Base-by-base conservation (phyloP, 768 basidiomycete species). In the Lactarius evosmus region DNA sequence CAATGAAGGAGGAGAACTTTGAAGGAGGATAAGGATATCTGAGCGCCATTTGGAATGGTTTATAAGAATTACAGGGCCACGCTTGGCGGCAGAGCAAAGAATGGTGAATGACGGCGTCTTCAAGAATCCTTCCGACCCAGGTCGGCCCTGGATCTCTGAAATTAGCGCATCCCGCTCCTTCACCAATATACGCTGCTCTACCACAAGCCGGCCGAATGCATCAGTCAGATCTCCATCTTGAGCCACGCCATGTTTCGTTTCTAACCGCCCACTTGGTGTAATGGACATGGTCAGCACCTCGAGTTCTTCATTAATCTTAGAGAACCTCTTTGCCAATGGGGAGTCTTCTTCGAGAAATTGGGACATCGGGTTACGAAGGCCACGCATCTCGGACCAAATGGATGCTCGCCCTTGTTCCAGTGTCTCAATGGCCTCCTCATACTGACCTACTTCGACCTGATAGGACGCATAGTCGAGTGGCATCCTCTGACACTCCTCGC, bases 11-110 rank as follows among this genome's bases (percentile, higher is more conserved):
- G 34, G 30, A 14, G 57, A 29, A 22, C 54, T 34, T 0, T 14
- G 50, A 7, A 40, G 25, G 41, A 66, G 8, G 25, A 66, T 60
- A 9, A 66, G 16, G 8, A 63, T 60, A n/a, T 66, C 58, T 32
- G 51, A 63, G 7, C 61, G 66, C 46, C 52, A 56, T 16, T 16
- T 17, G 17, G 36, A 34, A 17, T 63, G 51, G 34, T 66, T 66
- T n/a, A 66, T 25, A 22, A 46, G 22, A 25, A 46, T 6, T 3
- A 46, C 8, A 4, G 44, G 44, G 22, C 44, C 44, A 46, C 44
- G 38, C 9, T 32, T 38, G 27, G 66, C 62, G 0, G 56, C 66
- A 8, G 50, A 27, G 5, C 22, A 51, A n/a, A 66, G 57, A 2
- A 22, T 17, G n/a, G 52, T 41, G 44, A 55, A 66, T 14, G 61